Base-by-base conservation (phyloP, 352 stramenopile species). In the Phytophthora cajani region DNA sequence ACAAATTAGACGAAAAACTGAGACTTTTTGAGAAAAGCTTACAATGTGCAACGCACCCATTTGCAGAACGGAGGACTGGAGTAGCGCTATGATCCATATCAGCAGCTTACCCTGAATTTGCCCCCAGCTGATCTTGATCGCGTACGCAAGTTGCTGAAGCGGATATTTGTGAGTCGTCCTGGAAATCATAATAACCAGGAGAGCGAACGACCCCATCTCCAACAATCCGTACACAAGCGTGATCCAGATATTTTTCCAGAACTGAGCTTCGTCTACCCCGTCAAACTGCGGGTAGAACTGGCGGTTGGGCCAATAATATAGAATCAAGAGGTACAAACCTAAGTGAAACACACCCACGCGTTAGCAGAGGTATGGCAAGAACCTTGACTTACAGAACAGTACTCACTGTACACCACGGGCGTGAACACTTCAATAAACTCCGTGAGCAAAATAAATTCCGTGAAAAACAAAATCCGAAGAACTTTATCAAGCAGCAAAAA, bases 401-500 rank as follows among this genome's bases (percentile, higher is more conserved):
- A 68, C 63, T 58, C 36, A 85, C 74, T 60, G 47, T 84, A 80
- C 16, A 79, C 27, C 9, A 75, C 9, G 4, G 70, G 70, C 2
- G 78, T 63, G 11, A 79, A 32, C 9, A 84, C 64, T 68, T 84
- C 74, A 25, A 75, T 66, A 27, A 72, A 80, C 38, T 81, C 62
- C 23, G 72, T 63, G 3, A 81, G 55, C 17, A 78, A 38, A 6
- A 80, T 19, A 44, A 80, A 81, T 46, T 84, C 74, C 4, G 54
- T 75, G 23, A 79, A 49, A 57, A 73, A 74, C 32, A 84, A 33
- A 12, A 79, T 64, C 21, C 70, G 53, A 5, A 81, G 74, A 51
- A 62, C 36, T 27, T 67, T 68, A 44, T 61, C 57, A 11, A 74
- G 40, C 1, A 78, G 60, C 10, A 67, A 4, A 8, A 49, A 33